Evolutionary conservation across 2,329 filamentous ascomycete species (phyloP).

Genomic region (Fonsecaea nubica): DNA sequence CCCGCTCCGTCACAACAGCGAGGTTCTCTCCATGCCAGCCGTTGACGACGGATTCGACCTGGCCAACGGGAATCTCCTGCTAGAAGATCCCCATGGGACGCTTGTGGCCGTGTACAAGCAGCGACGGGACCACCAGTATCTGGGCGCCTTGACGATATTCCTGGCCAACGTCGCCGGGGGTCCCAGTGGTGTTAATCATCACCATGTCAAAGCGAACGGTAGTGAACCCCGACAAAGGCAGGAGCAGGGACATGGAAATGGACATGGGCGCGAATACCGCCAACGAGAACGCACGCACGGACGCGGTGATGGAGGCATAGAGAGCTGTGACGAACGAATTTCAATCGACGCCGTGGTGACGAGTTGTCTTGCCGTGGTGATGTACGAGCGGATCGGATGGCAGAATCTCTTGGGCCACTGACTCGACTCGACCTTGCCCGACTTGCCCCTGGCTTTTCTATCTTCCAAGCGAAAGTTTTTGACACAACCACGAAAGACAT

Average conservation of each 20-base stretch:
- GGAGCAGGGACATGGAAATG: background rate
- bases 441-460: too few relatives aligned
- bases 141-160: constrained; percentile 29
- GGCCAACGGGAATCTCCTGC: constrained; percentile 27
- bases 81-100: constrained; percentile 16
- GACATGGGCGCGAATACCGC: background rate
- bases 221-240: too few relatives aligned
- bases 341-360: constrained; percentile 24
- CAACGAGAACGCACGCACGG: background rate
- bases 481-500: too few relatives aligned
- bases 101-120: constrained; percentile 33
- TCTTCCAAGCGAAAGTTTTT: too few relatives aligned
- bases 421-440: background rate
- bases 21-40: constrained; percentile 19
- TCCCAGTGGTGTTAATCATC: background rate
- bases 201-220: background rate
- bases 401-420: constrained; percentile 27
- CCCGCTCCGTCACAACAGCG: background rate
- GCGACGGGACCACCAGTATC: constrained; percentile 24
- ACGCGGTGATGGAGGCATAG: background rate
- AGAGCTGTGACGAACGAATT: background rate
- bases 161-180: background rate
- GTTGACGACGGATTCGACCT: constrained; percentile 25
- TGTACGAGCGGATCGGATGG: constrained; percentile 30
- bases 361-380: constrained; percentile 28